Evolutionary conservation across 495 filamentous ascomycete genomes (phyloP).

Genomic region (Hypoxylon lienhwacheense): DNA sequence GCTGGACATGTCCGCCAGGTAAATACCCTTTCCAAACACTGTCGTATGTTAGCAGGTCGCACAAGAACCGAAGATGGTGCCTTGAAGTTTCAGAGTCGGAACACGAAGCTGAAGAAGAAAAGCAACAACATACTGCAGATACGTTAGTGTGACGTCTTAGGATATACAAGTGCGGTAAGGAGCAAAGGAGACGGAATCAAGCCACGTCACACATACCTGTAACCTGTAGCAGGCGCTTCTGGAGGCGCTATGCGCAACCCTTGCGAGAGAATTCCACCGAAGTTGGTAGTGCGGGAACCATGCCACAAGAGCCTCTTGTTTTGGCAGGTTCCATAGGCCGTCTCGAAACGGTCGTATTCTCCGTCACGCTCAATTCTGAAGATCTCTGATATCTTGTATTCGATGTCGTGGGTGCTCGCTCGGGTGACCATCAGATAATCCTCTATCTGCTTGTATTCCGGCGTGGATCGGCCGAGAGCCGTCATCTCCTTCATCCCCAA

Average conservation of each 20-base stretch:
- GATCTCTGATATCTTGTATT: conserved; percentile 69
- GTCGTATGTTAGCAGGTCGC: conserved; percentile 1
- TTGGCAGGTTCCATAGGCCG: conserved; percentile 47
- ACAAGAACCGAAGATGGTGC: background rate
- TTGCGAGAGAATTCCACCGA: conserved; percentile 78
- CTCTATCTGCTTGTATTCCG: conserved; percentile 65
- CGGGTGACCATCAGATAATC: conserved; percentile 67
- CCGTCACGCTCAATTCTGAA: conserved; percentile 81
- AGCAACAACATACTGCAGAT: conserved; percentile 11
- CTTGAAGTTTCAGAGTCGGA: too few species aligned
- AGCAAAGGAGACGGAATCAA: too few species aligned
- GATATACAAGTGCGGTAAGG: background rate
- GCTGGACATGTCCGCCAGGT: conserved; percentile 79
- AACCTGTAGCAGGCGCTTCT: conserved; percentile 75
- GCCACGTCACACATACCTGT: conserved; percentile 59
- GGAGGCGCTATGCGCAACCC: conserved; percentile 86
- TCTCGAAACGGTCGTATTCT: conserved; percentile 67
- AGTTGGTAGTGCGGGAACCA: conserved; percentile 77
- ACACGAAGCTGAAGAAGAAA: background rate
- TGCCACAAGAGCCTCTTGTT: conserved; percentile 83
- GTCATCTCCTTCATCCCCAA: conserved; percentile 77
- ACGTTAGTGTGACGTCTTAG: conserved; percentile 6
- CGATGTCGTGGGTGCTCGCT: conserved; percentile 60
- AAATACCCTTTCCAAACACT: conserved; percentile 85
- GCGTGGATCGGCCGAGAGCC: conserved; percentile 57